Base-by-base conservation (phyloP, 805 yeast genomes). In the Starmerella stellata region DNA sequence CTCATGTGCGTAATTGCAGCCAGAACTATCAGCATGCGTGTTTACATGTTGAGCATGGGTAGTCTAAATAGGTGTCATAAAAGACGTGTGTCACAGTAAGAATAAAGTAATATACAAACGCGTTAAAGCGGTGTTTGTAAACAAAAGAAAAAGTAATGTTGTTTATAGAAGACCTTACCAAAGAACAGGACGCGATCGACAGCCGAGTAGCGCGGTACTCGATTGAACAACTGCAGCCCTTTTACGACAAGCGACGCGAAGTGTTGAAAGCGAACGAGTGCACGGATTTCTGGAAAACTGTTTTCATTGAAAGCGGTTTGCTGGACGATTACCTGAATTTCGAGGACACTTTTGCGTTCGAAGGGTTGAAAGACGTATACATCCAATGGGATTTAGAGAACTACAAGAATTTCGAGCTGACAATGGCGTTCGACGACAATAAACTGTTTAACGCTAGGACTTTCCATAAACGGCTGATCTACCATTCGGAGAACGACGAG, bases 281-380 rank as follows among this genome's bases (percentile, higher is more conserved):
- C 45, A n/a, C 8, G 8, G 32, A 41, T 15, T 83, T 87, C 56
- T 87, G 96, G 96, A 76, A 78, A 50, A 69, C 77, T 38, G 93
- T 79, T 0, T 58, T 87, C 9, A 82, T 79, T 52, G 78, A 78
- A 50, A 77, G 78, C 37, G 94, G 80, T 46, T 78, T 54, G 20
- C 41, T 87, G 53, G 76, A 79, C 14, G 93, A 83, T 45, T 81
- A 70, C 54, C 62, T 85, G 16, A 66, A 73, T 23, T 72, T 76
- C 2, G 79, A 77, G 29, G 95, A 85, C 57, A 72, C 75, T 59
- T 75, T 75, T 54, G 77, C 69, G 49, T 55, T 83, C 35, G 95
- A 83, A 50, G 56, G 58, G 35, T 68, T 85, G 40, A 61, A 58
- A 25, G 78, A 79, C 44, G 61, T 87, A 5, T 65, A 66, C 44